These are phyloP conservation scores for Mikania micrantha DNA, from an alignment of 129 eudicot genomes.

Conservation along the genomic window DNA sequence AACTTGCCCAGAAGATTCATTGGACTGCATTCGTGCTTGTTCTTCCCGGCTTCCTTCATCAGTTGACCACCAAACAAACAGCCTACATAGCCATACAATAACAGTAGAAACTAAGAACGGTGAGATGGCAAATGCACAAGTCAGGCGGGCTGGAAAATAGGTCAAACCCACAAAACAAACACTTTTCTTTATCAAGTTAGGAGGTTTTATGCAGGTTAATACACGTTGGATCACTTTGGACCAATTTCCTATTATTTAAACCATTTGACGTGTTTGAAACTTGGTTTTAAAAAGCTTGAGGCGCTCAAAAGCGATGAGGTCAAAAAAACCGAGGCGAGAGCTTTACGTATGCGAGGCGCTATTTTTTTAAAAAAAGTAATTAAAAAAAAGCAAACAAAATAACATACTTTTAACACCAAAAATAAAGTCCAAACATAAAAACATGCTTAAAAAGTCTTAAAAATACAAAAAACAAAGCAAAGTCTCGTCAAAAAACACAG, in stretches of 20 bases:
- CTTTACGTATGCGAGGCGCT: too few relatives aligned
- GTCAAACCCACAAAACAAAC: neutral
- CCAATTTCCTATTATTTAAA: neutral
- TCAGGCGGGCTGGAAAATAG: neutral
- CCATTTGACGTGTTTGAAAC: too few relatives aligned
- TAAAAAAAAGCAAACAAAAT: too few relatives aligned
- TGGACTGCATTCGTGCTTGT: slow-evolving; percentile 56
- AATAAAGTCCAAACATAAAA: too few relatives aligned
- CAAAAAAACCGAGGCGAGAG: too few relatives aligned
- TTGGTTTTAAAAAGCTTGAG: too few relatives aligned
- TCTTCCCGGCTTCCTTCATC: slow-evolving; percentile 89
- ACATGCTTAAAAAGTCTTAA: too few relatives aligned
- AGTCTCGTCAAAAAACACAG: too few relatives aligned
- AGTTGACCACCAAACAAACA: slow-evolving; percentile 94
- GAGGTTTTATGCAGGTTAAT: neutral
- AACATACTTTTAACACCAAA: too few relatives aligned
- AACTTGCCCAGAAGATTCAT: slow-evolving; percentile 58
- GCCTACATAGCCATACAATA: slow-evolving; percentile 41
- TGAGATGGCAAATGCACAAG: neutral
- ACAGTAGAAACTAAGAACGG: neutral
- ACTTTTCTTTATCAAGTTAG: neutral
- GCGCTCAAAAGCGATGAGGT: too few relatives aligned
- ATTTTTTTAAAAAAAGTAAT: too few relatives aligned
- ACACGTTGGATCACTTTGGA: neutral
- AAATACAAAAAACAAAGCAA: too few relatives aligned